Conservation (phyloP, 2,329 filamentous ascomycete species). For the Teratosphaeria gauchensis region DNA sequence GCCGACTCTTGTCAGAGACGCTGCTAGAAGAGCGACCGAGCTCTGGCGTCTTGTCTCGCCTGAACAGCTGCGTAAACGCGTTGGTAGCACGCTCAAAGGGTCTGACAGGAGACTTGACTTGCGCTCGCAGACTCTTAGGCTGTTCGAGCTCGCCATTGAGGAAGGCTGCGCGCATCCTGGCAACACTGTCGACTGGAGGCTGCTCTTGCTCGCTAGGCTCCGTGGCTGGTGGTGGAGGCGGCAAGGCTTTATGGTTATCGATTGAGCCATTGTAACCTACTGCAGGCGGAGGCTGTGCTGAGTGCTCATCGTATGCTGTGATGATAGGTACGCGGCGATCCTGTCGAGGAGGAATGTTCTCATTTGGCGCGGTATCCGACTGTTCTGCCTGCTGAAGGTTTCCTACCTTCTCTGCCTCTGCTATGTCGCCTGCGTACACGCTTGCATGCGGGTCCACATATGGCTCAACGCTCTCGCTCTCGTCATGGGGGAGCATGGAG, state of each 20-base stretch:
- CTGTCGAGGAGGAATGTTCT: not conserved
- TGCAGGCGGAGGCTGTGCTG: not conserved
- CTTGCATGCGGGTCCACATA: not conserved
- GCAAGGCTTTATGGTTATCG: not conserved
- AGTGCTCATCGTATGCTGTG: not conserved
- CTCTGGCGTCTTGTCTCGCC: slow-evolving; percentile 15
- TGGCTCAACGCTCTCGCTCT: not conserved
- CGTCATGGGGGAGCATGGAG: not conserved
- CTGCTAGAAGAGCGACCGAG: not conserved
- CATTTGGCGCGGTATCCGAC: not conserved
- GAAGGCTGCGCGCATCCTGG: slow-evolving; percentile 22
- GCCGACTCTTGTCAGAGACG: not conserved
- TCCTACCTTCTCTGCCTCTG: not conserved
- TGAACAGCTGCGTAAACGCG: slow-evolving; percentile 29
- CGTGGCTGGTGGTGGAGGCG: not conserved
- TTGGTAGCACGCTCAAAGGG: slow-evolving; percentile 30
- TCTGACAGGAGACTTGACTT: slow-evolving; percentile 25
- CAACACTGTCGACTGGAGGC: not conserved
- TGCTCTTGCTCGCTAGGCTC: not conserved
- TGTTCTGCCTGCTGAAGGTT: not conserved
- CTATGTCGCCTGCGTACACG: not conserved
- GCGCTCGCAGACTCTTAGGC: slow-evolving; percentile 18
- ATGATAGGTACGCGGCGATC: not conserved
- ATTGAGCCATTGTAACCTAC: not conserved
- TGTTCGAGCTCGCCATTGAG: slow-evolving; percentile 18